phyloP scores from a whole-genome alignment of 805 yeast genomes.

The Maudiozyma bulderi region DNA sequence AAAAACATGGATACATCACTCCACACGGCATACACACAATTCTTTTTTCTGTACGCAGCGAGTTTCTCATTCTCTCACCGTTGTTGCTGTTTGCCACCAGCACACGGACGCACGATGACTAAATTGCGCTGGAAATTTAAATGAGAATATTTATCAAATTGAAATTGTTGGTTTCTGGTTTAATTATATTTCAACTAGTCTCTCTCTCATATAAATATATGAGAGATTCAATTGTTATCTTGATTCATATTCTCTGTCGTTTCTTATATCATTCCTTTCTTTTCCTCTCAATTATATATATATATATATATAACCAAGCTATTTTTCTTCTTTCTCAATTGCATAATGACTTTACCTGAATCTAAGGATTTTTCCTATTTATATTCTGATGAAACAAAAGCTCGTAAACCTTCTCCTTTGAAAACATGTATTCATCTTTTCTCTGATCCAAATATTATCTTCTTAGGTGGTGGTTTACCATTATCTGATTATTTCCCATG shows the following conservation, averaged over 20 bases:
- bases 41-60: too few species aligned
- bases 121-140: not conserved
- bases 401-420: constrained; percentile 70
- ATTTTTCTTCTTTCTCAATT: not conserved
- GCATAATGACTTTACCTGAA: constrained; percentile 26
- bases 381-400: constrained; percentile 66
- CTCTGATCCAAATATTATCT: constrained; percentile 64
- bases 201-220: not conserved
- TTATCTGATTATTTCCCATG: constrained; percentile 87
- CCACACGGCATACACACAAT: too few species aligned
- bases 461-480: constrained; percentile 94
- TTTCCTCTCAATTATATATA: not conserved
- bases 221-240: not conserved
- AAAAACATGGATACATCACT: too few species aligned
- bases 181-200: not conserved
- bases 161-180: not conserved
- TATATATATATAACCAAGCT: not conserved
- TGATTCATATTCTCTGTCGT: not conserved
- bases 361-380: constrained; percentile 69
- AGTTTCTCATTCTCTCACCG: too few species aligned
- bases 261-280: not conserved
- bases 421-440: constrained; percentile 77
- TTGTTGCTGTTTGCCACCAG: not conserved
- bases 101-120: not conserved
- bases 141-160: not conserved